Base-by-base conservation (phyloP, 345 rosid species). In the Populus deltoides region DNA sequence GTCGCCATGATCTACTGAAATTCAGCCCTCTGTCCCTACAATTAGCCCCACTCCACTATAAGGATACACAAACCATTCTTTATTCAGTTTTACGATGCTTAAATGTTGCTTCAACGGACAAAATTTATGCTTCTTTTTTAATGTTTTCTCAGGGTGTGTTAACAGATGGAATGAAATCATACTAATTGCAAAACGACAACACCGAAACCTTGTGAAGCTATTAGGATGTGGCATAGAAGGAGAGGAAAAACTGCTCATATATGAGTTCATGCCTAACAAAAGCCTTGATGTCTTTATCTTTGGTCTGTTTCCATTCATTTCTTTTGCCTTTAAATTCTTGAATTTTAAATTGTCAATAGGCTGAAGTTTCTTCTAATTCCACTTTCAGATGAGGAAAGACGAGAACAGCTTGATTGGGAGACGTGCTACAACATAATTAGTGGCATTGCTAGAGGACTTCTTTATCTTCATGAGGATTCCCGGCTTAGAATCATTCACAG, bases 381-480 rank as follows among this genome's bases (percentile, higher is more conserved):
- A 5, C 27, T 24, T 68, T 53, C 74, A 77, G 79, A 77, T 57
- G 6, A 53, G 9, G 55, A 57, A 59, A 77, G 31, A 41, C 51
- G 74, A 1, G 22, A 18, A 57, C 10, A 69, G 29, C 68, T 77
- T 35, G 74, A 68, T 36, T 77, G 79, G 79, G 43, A 59, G 6
- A 38, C 74, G 57, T 77, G 73, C 41, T 71, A 71, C 29, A 75
- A 45, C 39, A 90, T 87, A 17, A 80, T 85, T 7, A 17, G 65
- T 45, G 88, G 90, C 29, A 86, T 88, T 38, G 89, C 87, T 2
- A 77, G 71, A 74, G 89, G 89, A 38, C 73, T 88, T 57, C 73
- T 88, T 49, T 90, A 88, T 73, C 86, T 90, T 5, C 92, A 90
- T 3, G 78, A 90, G 51, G 91, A 88, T 69, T 90, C 90, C 17